Conservation (phyloP, 2,329 filamentous ascomycete genomes). For the Blumeriella jaapii region DNA sequence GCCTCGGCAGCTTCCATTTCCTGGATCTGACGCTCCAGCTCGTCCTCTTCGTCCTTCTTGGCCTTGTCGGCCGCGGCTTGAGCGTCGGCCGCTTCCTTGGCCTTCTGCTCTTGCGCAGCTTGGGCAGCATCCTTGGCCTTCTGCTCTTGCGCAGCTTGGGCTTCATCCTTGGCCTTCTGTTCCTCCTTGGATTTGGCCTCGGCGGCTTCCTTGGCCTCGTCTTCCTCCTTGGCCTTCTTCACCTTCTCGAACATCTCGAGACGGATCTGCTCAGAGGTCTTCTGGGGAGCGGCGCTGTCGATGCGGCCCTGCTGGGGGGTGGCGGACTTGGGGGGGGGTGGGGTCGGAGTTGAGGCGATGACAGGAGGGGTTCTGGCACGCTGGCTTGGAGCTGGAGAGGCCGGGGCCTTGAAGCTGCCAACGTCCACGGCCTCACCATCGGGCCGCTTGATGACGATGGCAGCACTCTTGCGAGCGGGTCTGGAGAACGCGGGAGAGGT, state of each 20-base stretch:
- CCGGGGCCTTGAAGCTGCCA: conserved; percentile 54
- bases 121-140: no score
- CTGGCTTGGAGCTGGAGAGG: conserved; percentile 41
- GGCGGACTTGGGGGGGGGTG: conserved; percentile 64
- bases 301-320: conserved; percentile 56
- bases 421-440: conserved; percentile 66
- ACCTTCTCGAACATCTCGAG: conserved; percentile 58
- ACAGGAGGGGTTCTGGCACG: conserved; percentile 48
- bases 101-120: conserved; percentile 28
- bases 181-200: conserved; percentile 28
- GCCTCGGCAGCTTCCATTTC: conserved; percentile 39
- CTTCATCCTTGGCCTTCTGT: conserved; percentile 27
- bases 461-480: conserved; percentile 47
- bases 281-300: conserved; percentile 51
- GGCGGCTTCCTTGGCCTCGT: conserved; percentile 24
- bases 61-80: conserved; percentile 26
- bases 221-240: conserved; percentile 29
- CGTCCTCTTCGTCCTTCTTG: conserved; percentile 38
- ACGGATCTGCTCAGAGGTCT: conserved; percentile 71
- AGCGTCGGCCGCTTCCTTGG: conserved; percentile 26
- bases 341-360: conserved; percentile 65
- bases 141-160: conserved; percentile 26
- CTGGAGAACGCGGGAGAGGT: conserved; percentile 27
- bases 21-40: conserved; percentile 47
- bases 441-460: conserved; percentile 75